Evolutionary conservation across 768 basidiomycete species (phyloP).

Genomic region (Boletus tomentosulus): DNA sequence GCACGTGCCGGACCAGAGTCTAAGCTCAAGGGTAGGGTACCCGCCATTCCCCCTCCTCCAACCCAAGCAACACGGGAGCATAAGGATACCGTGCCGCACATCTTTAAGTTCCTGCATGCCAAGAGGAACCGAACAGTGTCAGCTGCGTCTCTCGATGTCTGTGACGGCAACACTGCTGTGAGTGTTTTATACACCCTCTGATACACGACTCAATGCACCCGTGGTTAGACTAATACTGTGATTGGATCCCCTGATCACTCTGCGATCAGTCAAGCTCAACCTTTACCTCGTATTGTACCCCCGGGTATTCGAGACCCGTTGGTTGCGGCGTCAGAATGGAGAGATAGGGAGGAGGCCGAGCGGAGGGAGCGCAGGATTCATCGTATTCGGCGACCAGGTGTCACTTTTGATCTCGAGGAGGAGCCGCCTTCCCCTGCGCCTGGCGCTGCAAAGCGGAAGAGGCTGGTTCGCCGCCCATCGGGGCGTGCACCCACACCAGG

Average conservation of each 20-base stretch:
- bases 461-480: slow-evolving; percentile 27
- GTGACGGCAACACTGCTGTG: slow-evolving; percentile 72
- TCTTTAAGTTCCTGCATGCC: slow-evolving; percentile 53
- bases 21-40: slow-evolving; percentile 15
- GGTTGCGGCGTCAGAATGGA: slow-evolving; percentile 66
- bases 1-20: slow-evolving; percentile 11
- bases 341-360: slow-evolving; percentile 57
- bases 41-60: slow-evolving; percentile 31
- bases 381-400: slow-evolving; percentile 52
- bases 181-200: slow-evolving; percentile 21
- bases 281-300: slow-evolving; percentile 38
- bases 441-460: slow-evolving; percentile 22
- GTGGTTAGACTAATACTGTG: slow-evolving; percentile 58
- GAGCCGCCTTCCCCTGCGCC: slow-evolving; percentile 42
- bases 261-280: slow-evolving; percentile 53
- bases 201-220: slow-evolving; percentile 2
- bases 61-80: slow-evolving; percentile 31
- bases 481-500: slow-evolving; percentile 26
- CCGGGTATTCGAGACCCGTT: slow-evolving; percentile 64
- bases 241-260: slow-evolving; percentile 74
- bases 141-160: slow-evolving; percentile 70
- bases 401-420: slow-evolving; percentile 61
- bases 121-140: slow-evolving; percentile 67
- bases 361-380: slow-evolving; percentile 36
- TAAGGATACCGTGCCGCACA: slow-evolving; percentile 40